A percentile compares a stretch with the other conserved stretches of the same genome.
Evolutionary conservation across 257 asterid species (phyloP).

Genomic region (Nicotiana tomentosiformis): DNA sequence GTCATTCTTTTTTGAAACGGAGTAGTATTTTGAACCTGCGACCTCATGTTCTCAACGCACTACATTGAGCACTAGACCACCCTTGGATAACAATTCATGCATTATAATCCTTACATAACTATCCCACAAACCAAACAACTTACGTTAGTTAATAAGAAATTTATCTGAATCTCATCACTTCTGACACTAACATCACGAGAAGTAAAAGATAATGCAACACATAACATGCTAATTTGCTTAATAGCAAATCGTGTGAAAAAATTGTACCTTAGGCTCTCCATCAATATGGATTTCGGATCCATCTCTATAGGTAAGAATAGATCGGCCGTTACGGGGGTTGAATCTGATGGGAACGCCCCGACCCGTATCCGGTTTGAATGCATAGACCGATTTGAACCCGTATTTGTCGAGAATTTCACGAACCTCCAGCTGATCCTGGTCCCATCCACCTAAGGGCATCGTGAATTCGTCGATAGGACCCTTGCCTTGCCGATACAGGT

Average conservation of each 20-base stretch:
- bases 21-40: too few species aligned
- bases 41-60: too few species aligned
- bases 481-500: slow-evolving; percentile 56
- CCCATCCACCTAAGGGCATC: slow-evolving; percentile 57
- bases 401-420: slow-evolving; percentile 62
- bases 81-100: background rate
- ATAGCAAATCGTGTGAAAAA: background rate
- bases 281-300: slow-evolving; percentile 60
- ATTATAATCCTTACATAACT: background rate
- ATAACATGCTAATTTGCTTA: background rate
- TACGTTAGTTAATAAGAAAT: background rate
- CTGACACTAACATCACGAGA: background rate
- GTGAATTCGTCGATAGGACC: slow-evolving; percentile 75
- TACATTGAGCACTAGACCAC: too few species aligned
- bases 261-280: slow-evolving; percentile 75
- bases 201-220: background rate
- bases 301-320: slow-evolving; percentile 57
- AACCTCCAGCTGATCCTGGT: slow-evolving; percentile 81
- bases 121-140: background rate
- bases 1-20: too few species aligned
- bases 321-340: slow-evolving; percentile 66
- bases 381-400: slow-evolving; percentile 61
- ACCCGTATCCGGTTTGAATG: slow-evolving; percentile 54
- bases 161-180: background rate
- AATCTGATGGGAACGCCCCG: slow-evolving; percentile 77